phyloP scores from a whole-genome alignment of 2,329 filamentous ascomycete species.

The Sarocladium kiliense region DNA sequence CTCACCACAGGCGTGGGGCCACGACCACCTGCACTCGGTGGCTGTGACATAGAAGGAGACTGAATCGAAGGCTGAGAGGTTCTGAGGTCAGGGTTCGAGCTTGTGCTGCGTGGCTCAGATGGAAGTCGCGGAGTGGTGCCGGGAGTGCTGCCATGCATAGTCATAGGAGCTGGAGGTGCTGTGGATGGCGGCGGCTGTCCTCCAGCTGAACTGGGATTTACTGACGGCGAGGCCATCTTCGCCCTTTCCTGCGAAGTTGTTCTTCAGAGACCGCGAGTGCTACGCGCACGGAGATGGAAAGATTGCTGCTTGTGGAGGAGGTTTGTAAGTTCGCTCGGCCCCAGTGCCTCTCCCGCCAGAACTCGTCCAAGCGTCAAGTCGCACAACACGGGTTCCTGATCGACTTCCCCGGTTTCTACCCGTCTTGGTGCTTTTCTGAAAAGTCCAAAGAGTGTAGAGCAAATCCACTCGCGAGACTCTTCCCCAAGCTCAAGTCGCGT shows the following conservation, averaged over 20 bases:
- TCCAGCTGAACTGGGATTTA: not conserved
- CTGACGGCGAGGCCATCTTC: not conserved
- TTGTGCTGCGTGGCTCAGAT: not conserved
- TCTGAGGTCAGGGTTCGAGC: not conserved
- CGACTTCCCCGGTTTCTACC: too few relatives aligned
- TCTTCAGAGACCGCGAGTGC: too few relatives aligned
- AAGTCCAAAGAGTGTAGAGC: too few relatives aligned
- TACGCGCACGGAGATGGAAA: too few relatives aligned
- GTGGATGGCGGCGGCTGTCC: not conserved
- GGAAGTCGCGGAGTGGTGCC: not conserved
- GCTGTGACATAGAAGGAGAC: not conserved
- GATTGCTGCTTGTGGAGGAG: too few relatives aligned
- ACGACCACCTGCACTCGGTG: not conserved
- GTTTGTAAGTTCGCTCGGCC: too few relatives aligned
- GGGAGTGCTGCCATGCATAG: not conserved
- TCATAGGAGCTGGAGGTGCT: not conserved
- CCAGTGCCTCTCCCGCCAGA: too few relatives aligned
- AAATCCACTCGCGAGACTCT: not conserved
- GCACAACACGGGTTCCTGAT: too few relatives aligned
- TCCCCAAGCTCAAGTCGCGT: not conserved
- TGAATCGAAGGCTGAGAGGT: not conserved
- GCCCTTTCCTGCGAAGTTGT: too few relatives aligned
- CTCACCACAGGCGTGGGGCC: not conserved
- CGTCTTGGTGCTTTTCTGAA: too few relatives aligned
- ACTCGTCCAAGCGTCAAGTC: too few relatives aligned